A percentile compares a stretch with the other conserved stretches of the same genome.
These are phyloP conservation scores for Baudoinia panamericana DNA, from an alignment of 495 filamentous ascomycete genomes.

Conservation along the genomic window DNA sequence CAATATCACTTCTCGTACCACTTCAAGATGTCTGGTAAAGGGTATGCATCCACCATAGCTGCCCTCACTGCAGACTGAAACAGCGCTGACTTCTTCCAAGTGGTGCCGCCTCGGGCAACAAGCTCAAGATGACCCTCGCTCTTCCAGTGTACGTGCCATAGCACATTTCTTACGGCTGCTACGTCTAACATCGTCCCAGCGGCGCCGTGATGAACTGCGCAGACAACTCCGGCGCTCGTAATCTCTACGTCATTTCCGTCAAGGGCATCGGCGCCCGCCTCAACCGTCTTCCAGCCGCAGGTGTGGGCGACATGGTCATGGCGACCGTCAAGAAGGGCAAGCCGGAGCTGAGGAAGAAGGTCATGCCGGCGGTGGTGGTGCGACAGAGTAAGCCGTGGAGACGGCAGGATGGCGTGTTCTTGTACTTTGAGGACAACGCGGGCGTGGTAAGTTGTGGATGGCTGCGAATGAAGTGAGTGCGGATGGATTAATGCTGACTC, in stretches of 20 bases:
- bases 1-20: neutral
- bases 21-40: conserved; percentile 8
- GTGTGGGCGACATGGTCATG: conserved; percentile 99
- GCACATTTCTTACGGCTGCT: neutral
- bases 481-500: too few relatives aligned
- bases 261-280: conserved; percentile 97
- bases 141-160: conserved; percentile 78
- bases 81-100: conserved; percentile 1
- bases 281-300: conserved; percentile 92
- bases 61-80: too few relatives aligned
- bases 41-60: conserved; percentile 5
- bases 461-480: too few relatives aligned
- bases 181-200: conserved; percentile 39
- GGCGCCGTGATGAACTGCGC: conserved; percentile 94
- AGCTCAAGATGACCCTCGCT: conserved; percentile 99
- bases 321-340: conserved; percentile 99
- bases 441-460: conserved; percentile 69
- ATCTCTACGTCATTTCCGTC: conserved; percentile 99
- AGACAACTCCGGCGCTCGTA: conserved; percentile 97
- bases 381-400: conserved; percentile 99
- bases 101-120: conserved; percentile 58
- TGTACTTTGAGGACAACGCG: conserved; percentile 99
- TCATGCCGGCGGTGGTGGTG: conserved; percentile 97
- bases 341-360: conserved; percentile 98
- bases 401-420: conserved; percentile 89